Evolutionary conservation across 1,284 basidiomycete species (phyloP).

Genomic region (Pseudozyma hubeiensis): DNA sequence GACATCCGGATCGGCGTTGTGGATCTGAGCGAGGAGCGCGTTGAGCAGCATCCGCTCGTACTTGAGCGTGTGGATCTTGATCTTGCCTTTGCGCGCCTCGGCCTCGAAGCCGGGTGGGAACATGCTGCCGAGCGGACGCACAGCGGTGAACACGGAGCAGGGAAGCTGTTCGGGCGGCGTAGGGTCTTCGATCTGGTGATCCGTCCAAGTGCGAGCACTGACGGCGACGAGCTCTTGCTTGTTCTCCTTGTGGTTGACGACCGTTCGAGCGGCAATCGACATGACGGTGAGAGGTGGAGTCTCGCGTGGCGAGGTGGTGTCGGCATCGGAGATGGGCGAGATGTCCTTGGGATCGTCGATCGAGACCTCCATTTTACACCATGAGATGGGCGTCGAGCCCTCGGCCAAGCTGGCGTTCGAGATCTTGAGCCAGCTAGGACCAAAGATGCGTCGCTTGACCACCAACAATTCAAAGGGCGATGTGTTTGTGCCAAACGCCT

Average conservation of each 20-base stretch:
- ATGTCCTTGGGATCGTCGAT: slow-evolving; percentile 88
- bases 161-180: slow-evolving; percentile 74
- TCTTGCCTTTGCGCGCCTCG: slow-evolving; percentile 71
- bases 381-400: slow-evolving; percentile 56
- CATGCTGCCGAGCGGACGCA: slow-evolving; percentile 85
- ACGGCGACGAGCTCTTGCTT: slow-evolving; percentile 91
- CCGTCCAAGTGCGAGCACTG: slow-evolving; percentile 87
- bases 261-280: slow-evolving; percentile 87
- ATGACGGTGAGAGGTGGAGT: slow-evolving; percentile 89
- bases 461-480: slow-evolving; percentile 94
- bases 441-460: slow-evolving; percentile 96
- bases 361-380: slow-evolving; percentile 83
- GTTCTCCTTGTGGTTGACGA: slow-evolving; percentile 93
- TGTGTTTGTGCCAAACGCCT: slow-evolving; percentile 92
- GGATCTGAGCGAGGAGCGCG: slow-evolving; percentile 82
- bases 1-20: slow-evolving; percentile 91
- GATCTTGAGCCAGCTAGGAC: slow-evolving; percentile 95
- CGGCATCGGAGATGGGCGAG: slow-evolving; percentile 82
- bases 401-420: slow-evolving; percentile 77
- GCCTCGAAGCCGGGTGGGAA: slow-evolving; percentile 87
- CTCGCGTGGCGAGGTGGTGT: slow-evolving; percentile 80
- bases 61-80: slow-evolving; percentile 78
- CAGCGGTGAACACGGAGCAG: slow-evolving; percentile 85
- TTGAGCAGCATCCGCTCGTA: slow-evolving; percentile 86
- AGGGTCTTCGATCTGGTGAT: slow-evolving; percentile 64